phyloP scores from a whole-genome alignment of 179 eudicot genomes.

The Beta corolliflora region DNA sequence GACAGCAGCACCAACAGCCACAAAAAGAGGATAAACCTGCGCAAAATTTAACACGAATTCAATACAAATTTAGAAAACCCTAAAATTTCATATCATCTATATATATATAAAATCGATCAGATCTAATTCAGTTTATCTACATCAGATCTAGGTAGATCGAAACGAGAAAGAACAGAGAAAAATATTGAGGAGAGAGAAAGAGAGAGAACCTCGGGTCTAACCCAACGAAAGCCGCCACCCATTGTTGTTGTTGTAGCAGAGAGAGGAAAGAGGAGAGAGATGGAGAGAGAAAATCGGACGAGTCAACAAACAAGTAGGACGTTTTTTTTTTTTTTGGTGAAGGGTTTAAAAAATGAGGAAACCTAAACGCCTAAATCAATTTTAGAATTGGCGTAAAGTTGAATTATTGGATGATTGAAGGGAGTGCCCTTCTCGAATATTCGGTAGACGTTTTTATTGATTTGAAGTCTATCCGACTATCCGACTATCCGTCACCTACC shows the following conservation, averaged over 20 bases:
- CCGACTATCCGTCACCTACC: too few relatives aligned
- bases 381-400: neutral
- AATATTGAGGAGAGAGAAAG: constrained; percentile 15
- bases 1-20: constrained; percentile 80
- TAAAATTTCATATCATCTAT: neutral
- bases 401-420: constrained; percentile 1
- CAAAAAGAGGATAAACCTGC: constrained; percentile 87
- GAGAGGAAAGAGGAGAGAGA: constrained; percentile 8
- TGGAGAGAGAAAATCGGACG: constrained; percentile 13
- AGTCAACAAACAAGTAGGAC: constrained; percentile 25
- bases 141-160: constrained; percentile 18
- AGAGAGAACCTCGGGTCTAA: constrained; percentile 81
- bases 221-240: constrained; percentile 64
- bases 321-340: constrained; percentile 3
- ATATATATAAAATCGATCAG: neutral
- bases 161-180: neutral
- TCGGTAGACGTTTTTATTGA: too few relatives aligned
- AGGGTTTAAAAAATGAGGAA: neutral
- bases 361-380: neutral
- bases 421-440: too few relatives aligned
- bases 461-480: too few relatives aligned
- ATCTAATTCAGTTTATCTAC: neutral
- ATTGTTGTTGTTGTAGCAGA: constrained; percentile 14
- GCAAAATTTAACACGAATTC: neutral
- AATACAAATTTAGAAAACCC: too few relatives aligned